A percentile compares a stretch with the other conserved stretches of the same genome.
Evolutionary conservation across 1,284 basidiomycete species (phyloP).

Genomic region (Filobasidium uniguttulatum): DNA sequence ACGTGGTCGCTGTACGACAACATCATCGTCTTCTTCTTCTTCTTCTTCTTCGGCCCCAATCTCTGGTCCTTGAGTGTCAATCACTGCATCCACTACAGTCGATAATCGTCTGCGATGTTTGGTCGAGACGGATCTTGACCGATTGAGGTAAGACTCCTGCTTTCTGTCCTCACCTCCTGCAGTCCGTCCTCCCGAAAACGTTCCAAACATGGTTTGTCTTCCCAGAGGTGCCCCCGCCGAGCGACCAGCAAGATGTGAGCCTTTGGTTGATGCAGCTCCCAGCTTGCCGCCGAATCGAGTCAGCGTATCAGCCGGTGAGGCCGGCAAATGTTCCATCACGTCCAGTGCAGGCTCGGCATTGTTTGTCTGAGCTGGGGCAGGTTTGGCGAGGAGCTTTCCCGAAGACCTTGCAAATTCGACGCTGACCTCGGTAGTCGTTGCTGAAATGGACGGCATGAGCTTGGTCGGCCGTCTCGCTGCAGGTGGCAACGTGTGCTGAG

Average conservation of each 20-base stretch:
- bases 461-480: conserved; percentile 45
- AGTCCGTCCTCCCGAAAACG: conserved; percentile 60
- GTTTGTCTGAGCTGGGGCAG: conserved; percentile 54
- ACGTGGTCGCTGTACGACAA: conserved; percentile 51
- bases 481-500: conserved; percentile 20
- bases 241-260: conserved; percentile 9
- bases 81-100: conserved; percentile 59
- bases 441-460: conserved; percentile 61
- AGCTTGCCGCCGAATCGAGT: background rate
- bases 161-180: conserved; percentile 14
- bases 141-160: conserved; percentile 17
- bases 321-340: conserved; percentile 6
- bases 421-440: conserved; percentile 75
- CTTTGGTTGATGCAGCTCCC: too few species aligned
- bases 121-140: conserved; percentile 13
- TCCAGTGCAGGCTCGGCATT: conserved; percentile 38
- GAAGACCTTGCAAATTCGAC: conserved; percentile 80
- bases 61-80: conserved; percentile 41
- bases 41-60: conserved; percentile 18
- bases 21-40: conserved; percentile 29
- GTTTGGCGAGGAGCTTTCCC: too few species aligned
- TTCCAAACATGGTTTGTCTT: conserved; percentile 41
- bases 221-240: conserved; percentile 14
- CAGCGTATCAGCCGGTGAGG: conserved; percentile 13
- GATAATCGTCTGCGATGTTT: conserved; percentile 39